Conservation (phyloP, 495 filamentous ascomycete genomes). For the Xylaria grammica region DNA sequence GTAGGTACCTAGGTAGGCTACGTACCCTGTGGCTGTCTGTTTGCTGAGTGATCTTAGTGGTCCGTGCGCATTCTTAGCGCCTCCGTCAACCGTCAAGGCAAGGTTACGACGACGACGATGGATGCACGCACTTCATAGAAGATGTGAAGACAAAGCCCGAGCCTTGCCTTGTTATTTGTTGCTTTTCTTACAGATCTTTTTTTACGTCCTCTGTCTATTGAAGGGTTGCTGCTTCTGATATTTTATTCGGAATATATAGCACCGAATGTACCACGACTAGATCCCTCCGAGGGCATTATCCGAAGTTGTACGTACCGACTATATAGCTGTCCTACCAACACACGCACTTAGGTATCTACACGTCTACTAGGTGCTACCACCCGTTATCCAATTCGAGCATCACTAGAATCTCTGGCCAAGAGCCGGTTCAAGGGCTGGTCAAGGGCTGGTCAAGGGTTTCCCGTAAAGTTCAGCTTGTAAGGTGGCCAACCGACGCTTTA, state of each 20-base stretch:
- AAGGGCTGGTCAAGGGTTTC: neutral
- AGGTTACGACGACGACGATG: too few species aligned
- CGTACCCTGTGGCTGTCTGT: neutral
- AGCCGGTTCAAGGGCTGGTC: too few species aligned
- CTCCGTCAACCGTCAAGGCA: too few species aligned
- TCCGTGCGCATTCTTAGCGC: too few species aligned
- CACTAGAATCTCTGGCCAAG: neutral
- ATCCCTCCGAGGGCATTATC: too few species aligned
- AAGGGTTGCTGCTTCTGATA: neutral
- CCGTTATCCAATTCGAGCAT: neutral
- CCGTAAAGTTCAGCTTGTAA: neutral
- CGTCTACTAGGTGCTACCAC: slow-evolving; percentile 1
- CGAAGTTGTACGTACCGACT: slow-evolving; percentile 5
- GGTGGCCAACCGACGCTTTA: neutral
- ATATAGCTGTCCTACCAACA: neutral
- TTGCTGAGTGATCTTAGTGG: neutral
- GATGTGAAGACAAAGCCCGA: too few species aligned
- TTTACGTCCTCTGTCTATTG: too few species aligned
- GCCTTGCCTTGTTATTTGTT: too few species aligned
- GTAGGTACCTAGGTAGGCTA: neutral
- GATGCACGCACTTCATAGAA: too few species aligned
- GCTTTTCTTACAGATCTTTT: too few species aligned
- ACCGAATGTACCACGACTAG: neutral
- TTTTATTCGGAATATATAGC: neutral
- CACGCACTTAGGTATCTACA: neutral